Evolutionary conservation across 2,329 filamentous ascomycete genomes (phyloP).

Genomic region (Zalaria sp.): DNA sequence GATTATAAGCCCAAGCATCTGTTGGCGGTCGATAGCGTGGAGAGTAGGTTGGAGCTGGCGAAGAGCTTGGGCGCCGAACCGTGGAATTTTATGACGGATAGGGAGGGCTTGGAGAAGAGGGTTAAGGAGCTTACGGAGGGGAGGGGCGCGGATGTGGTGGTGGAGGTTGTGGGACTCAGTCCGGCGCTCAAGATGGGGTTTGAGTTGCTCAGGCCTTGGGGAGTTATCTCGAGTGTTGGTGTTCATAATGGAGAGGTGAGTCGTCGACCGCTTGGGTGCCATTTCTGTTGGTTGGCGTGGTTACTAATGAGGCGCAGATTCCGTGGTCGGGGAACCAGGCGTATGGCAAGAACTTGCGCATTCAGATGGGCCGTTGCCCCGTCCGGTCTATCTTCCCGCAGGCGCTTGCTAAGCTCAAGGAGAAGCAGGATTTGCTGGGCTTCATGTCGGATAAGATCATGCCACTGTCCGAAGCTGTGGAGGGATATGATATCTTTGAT

Average conservation of each 20-base stretch:
- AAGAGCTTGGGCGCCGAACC: slow-evolving; percentile 64
- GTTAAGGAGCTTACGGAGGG: slow-evolving; percentile 65
- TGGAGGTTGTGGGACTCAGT: slow-evolving; percentile 39
- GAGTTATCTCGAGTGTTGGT: slow-evolving; percentile 32
- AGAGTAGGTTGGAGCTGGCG: slow-evolving; percentile 53
- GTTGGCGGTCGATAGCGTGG: slow-evolving; percentile 54
- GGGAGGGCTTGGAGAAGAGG: slow-evolving; percentile 49
- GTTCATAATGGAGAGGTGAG: slow-evolving; percentile 30
- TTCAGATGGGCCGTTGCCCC: slow-evolving; percentile 37
- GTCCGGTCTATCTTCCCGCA: slow-evolving; percentile 35
- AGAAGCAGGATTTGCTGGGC: slow-evolving; percentile 35
- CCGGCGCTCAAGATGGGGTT: slow-evolving; percentile 33
- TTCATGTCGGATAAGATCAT: slow-evolving; percentile 42
- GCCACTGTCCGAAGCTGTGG: slow-evolving; percentile 33
- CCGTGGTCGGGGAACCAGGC: slow-evolving; percentile 33
- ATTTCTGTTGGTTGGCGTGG: no score
- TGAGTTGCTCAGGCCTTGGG: slow-evolving; percentile 35
- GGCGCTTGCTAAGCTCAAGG: slow-evolving; percentile 28
- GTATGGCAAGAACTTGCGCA: slow-evolving; percentile 36
- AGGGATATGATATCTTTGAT: slow-evolving; percentile 39
- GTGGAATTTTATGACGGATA: slow-evolving; percentile 60
- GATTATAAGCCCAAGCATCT: slow-evolving; percentile 62
- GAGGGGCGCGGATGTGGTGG: slow-evolving; percentile 70
- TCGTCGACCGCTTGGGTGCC: background rate
- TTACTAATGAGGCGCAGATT: slow-evolving; percentile 13